Base-by-base conservation (phyloP, 257 asterid genomes). In the Solanum piurae region DNA sequence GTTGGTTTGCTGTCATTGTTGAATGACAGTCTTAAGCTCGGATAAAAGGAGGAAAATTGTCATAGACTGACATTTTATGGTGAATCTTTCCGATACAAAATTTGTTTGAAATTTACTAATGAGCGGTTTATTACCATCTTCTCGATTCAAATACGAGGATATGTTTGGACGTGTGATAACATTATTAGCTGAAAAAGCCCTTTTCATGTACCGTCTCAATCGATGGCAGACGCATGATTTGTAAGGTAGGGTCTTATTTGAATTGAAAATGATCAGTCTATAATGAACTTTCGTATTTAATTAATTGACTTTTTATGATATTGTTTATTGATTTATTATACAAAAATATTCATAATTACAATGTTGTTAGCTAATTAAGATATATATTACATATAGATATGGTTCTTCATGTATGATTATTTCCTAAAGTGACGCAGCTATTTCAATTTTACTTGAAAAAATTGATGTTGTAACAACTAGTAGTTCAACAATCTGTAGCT, bases 391-490 rank as follows among this genome's bases (percentile, higher is more conserved):
- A n/a, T 40, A 21, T 38, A 40, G 60, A n/a, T 40, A 40, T 77
- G 36, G 60, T 3, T 77, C 25, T 77, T 77, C 10, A 14, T 29
- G 76, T 40, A 12, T 38, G 73, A 4, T 75, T 34, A 14, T 42
- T 79, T 80, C 40, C 27, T 80, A 8, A 80, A 80, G 68, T 80
- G 21, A 80, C 46, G 44, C 85, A 46, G 62, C 44, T 18, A 82
- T 31, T 46, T 12, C 9, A 66, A 33, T 69, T 84, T 36, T 42
- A 58, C 55, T 74, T 10, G 37, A 11, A 6, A 75, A 76, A 58
- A 88, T 75, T 74, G 89, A 88, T 76, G 84, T 73, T 23, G 12
- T 87, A 88, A 88, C 90, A 27, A 66, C 88, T 62, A 86, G 88
- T 73, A 31, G 88, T 80, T 90, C 79, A 80, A 42, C 21, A 55